These are phyloP conservation scores for Saccharum officinarum DNA, from an alignment of 176 grass and related monocot species.

Conservation along the genomic window DNA sequence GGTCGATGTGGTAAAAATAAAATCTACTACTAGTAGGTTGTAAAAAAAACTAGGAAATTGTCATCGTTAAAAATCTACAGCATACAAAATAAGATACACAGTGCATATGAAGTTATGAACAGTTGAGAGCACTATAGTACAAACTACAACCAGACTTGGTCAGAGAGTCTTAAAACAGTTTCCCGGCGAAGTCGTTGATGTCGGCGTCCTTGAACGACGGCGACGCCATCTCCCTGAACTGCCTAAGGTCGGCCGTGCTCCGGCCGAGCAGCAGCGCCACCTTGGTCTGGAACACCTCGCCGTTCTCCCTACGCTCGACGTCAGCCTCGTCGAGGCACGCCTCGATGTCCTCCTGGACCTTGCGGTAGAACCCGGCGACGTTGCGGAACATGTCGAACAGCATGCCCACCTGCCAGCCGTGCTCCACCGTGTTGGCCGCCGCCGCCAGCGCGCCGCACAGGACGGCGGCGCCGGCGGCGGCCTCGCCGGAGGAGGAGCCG, in stretches of 20 bases:
- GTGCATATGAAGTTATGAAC: neutral
- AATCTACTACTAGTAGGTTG: neutral
- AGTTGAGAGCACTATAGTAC: neutral
- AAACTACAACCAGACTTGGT: neutral
- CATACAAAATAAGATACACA: neutral
- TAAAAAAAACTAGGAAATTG: neutral
- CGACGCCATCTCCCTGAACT: conserved; percentile 45
- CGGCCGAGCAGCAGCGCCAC: conserved; percentile 51
- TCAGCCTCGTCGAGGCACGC: conserved; percentile 34
- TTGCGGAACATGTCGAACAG: conserved; percentile 56
- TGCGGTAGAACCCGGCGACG: conserved; percentile 42
- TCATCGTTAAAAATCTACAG: neutral
- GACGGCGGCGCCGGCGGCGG: neutral
- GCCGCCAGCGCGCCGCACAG: conserved; percentile 44
- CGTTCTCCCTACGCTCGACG: conserved; percentile 48
- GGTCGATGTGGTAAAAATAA: too few relatives aligned
- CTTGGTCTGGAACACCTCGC: conserved; percentile 55
- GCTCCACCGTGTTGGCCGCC: conserved; percentile 46
- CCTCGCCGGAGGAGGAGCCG: neutral
- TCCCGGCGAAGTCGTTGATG: conserved; percentile 46
- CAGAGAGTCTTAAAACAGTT: conserved; percentile 11
- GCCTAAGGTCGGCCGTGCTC: conserved; percentile 28
- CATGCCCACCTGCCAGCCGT: conserved; percentile 56
- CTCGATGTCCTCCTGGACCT: conserved; percentile 61
- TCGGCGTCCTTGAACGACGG: conserved; percentile 30